Evolutionary conservation across 352 stramenopile species (phyloP), one percentile per base, ranked within the genome.

Genomic region (Pythium dissotocum): DNA sequence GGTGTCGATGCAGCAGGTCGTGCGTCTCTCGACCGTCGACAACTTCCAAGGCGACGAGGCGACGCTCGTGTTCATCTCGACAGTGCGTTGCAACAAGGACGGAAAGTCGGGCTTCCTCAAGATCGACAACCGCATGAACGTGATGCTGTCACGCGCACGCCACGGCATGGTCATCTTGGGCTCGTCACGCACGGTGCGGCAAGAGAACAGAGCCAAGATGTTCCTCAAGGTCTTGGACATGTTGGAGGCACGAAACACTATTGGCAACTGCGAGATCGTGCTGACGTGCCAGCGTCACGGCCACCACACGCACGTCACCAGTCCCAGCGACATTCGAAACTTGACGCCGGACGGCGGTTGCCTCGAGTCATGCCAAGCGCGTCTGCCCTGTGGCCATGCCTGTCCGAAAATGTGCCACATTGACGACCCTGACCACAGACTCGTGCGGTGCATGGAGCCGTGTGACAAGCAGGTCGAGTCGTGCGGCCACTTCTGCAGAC

Each of bases 21-120:
- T 88, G 66, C 77, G 77, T 32, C 71, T 80, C 6, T 76, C 79
- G 40, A 90, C 82, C 1, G 83, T 88, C 32, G 82, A 90, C 52
- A 90, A 90, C 61, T 90, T 90, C 56, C 86, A 96, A 75, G 88
- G 88, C 8, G 82, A 94, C 53, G 86, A 96, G 75, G 78, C 80
- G 2, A 79, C 75, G 6, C 63, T 96, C 16, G 77, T 96, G 46
- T 70, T 94, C 36, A 73, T 81, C 8, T 88, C 74, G 51, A 69
- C 87, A 6, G 88, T 96, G n/a, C 81, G 88, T 40, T 84, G 74
- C 65, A 90, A 79, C 65, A 58, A 69, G 24, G 71, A 72, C 13
- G 63, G 71, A 61, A 73, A 68, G n/a, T 87, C 88, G 67, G 88
- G 88, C n/a, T 96, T 96, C 58, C 66, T 94, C 24, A 87, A 82